Evolutionary conservation across 768 basidiomycete genomes (phyloP), one percentile per base, ranked within the genome.

Genomic region (Trichaptum fuscoviolaceum): DNA sequence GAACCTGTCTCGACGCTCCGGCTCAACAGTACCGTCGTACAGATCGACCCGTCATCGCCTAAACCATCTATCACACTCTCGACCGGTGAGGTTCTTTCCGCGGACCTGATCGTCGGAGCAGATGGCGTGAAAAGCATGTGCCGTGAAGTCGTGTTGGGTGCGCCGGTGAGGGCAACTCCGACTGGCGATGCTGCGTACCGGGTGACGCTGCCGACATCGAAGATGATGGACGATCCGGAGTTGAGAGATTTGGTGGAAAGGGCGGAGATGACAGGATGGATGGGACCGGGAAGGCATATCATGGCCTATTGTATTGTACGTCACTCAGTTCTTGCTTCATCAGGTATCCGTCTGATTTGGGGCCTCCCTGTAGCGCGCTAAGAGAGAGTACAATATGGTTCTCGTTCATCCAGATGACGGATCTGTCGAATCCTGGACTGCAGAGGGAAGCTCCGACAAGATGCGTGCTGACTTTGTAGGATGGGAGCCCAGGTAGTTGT

Each of bases 101-200:
- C 80, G 0, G 83, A 85, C 65, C 70, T 85, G 25, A 73, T 84
- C 34, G 77, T 85, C 12, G 83, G 83, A 4, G 82, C 82, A 4
- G 84, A 86, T 66, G 85, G 85, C 9, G 77, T 82, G 63, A 74
- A 74, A 62, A 69, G 68, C 57, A 68, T 70, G 30, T 67, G 69
- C 25, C 68, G 73, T 7, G 52, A 70, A 57, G 67, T 67, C 2
- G 68, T 75, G 6, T 71, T 72, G 18, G 74, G 72, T 1, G 20
- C 26, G 0, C 62, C 67, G 24, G 70, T 36, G 25, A 67, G 59
- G 64, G 71, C 74, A 0, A 66, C 67, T 7, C 70, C 75, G 62
- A 76, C 76, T 17, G 76, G 75, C 4, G 76, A 77, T 65, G 73
- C 75, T 12, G 76, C 76, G 10, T 77, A 75, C 62, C 69, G 72